Evolutionary conservation across 768 basidiomycete genomes (phyloP).

Genomic region (Lactarius sp.): DNA sequence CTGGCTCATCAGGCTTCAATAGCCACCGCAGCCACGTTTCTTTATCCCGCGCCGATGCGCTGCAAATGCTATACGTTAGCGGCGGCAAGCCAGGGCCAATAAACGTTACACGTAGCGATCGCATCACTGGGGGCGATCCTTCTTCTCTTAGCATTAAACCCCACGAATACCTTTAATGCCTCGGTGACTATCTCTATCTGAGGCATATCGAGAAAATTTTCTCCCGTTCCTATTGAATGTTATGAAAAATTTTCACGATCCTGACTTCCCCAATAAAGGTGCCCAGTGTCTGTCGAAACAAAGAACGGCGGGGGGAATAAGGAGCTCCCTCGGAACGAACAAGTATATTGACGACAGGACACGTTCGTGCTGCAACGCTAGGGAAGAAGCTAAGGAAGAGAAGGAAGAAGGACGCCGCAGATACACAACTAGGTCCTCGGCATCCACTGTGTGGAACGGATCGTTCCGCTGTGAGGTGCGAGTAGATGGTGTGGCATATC

Average conservation of each 20-base stretch:
- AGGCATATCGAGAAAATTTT: background rate
- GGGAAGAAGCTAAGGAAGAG: background rate
- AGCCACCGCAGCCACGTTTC: background rate
- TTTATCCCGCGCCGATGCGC: background rate
- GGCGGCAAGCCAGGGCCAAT: background rate
- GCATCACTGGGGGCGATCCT: background rate
- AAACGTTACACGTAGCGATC: slow-evolving; percentile 6
- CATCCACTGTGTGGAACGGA: background rate
- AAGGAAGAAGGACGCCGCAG: background rate
- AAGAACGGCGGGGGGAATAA: background rate
- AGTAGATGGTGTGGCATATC: background rate
- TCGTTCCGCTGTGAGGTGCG: background rate
- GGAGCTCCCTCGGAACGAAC: background rate
- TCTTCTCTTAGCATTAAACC: background rate
- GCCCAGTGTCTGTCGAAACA: background rate
- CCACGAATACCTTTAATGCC: background rate
- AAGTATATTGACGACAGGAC: background rate
- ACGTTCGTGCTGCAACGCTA: background rate
- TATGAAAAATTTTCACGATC: background rate
- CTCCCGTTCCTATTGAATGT: background rate
- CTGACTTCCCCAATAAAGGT: background rate
- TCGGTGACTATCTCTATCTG: background rate
- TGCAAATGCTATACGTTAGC: background rate
- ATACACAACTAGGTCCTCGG: background rate
- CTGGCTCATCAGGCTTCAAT: background rate